Base-by-base conservation (phyloP, 2,329 filamentous ascomycete species). In the Talaromyces sp. region DNA sequence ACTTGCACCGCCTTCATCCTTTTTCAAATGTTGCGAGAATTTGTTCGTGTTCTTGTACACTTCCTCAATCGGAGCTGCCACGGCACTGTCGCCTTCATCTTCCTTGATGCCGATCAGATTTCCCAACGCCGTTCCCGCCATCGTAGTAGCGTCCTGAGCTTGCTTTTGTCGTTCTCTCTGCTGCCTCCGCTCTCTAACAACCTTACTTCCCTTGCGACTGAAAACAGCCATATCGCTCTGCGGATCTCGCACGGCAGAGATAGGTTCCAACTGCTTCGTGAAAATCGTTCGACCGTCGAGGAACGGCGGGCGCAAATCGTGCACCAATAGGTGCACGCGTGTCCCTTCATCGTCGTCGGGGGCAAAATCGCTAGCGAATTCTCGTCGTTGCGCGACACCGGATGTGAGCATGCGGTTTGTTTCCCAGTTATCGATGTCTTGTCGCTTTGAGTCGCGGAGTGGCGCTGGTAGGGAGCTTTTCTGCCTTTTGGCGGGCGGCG, bases 211-310 rank as follows among this genome's bases (percentile, higher is more conserved):
- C 76, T 97, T 97, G 50, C 94, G 87, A 79, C 93, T 96, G 72
- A 98, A 98, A 1, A 99, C 93, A 1, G 95, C 95, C 95, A 99
- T 97, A 74, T 99, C 95, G 74, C 96, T 99, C 78, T 98, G 94
- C 31, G 91, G 89, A 75, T 99, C 95, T 61, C 90, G 87, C 15
- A 99, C 91, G 0, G 95, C 96, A 0, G 94, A 92, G 0, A 99
- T 91, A 0, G 95, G 96, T 66, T 99, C 95, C 25, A 98, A 78
- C 77, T 99, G 96, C 78, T 97, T 98, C 3, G 95, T 99, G 76
- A 99, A 99, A 65, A 99, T 90, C 22, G 90, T 98, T 71, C 93
- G 89, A 27, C 95, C 95, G 79, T 99, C 94, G 57, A 99, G 81
- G 73, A 99, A 99, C 0, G 95, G 96, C 10, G 95, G 95, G 68